phyloP scores from a whole-genome alignment of 495 filamentous ascomycete genomes.

The Talaromyces nanjingensis region DNA sequence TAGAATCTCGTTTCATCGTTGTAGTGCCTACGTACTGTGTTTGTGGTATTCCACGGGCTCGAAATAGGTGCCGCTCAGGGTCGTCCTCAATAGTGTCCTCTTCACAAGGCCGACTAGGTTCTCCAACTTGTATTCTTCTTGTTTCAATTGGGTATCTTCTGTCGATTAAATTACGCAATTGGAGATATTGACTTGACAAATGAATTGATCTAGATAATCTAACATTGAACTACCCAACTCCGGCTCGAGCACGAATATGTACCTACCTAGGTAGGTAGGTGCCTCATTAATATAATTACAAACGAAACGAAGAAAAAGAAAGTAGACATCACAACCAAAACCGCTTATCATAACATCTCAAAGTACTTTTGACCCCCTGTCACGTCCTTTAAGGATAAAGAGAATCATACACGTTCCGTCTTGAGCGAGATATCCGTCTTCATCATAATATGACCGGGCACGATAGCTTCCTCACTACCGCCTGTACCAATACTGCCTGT shows the following conservation, averaged over 20 bases:
- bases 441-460: slow-evolving; percentile 13
- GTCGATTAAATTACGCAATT: background rate
- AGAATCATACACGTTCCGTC: background rate
- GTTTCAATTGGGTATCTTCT: background rate
- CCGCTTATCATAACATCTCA: background rate
- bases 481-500: background rate
- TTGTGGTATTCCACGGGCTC: background rate
- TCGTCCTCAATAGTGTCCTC: background rate
- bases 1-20: too few relatives aligned
- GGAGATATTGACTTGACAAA: background rate
- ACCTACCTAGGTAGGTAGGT: background rate
- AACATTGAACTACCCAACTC: background rate
- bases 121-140: background rate
- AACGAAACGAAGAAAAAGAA: background rate
- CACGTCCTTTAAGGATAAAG: background rate
- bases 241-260: background rate
- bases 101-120: background rate
- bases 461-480: slow-evolving; percentile 13
- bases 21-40: background rate
- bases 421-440: slow-evolving; percentile 14
- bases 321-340: background rate
- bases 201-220: background rate
- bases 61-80: background rate
- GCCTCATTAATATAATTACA: background rate
- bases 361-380: background rate